Evolutionary conservation across 441 rosid genomes (phyloP).

Genomic region (Adansonia rubrostipa): DNA sequence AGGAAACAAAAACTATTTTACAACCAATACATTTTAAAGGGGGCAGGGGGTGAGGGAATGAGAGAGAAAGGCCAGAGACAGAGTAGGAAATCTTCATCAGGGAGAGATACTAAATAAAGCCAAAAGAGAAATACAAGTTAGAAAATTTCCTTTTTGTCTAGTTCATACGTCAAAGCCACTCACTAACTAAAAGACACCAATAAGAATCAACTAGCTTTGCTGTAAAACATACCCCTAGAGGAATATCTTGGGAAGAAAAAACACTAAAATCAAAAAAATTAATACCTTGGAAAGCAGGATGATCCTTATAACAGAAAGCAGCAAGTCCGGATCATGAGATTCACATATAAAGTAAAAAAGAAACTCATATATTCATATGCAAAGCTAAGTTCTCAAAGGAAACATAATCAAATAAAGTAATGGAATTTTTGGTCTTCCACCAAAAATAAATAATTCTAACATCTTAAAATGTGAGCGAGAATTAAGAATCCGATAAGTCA

Average conservation of each 20-base stretch:
- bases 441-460: slow-evolving; percentile 1
- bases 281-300: not conserved
- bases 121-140: not conserved
- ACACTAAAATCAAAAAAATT: not conserved
- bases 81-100: not conserved
- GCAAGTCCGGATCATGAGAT: not conserved
- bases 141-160: not conserved
- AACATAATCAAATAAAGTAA: not conserved
- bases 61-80: not conserved
- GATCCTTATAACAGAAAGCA: not conserved
- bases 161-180: not conserved
- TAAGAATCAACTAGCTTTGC: slow-evolving; percentile 8
- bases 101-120: not conserved
- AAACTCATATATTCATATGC: not conserved
- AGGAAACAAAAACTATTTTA: slow-evolving; percentile 1
- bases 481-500: not conserved
- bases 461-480: not conserved
- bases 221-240: not conserved
- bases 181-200: slow-evolving; percentile 1
- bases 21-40: not conserved
- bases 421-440: not conserved
- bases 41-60: not conserved
- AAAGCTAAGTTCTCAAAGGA: slow-evolving; percentile 8
- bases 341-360: not conserved
- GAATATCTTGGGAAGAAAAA: not conserved